Base-by-base conservation (phyloP, 2,329 filamentous ascomycete species). In the Alternaria arbusti region DNA sequence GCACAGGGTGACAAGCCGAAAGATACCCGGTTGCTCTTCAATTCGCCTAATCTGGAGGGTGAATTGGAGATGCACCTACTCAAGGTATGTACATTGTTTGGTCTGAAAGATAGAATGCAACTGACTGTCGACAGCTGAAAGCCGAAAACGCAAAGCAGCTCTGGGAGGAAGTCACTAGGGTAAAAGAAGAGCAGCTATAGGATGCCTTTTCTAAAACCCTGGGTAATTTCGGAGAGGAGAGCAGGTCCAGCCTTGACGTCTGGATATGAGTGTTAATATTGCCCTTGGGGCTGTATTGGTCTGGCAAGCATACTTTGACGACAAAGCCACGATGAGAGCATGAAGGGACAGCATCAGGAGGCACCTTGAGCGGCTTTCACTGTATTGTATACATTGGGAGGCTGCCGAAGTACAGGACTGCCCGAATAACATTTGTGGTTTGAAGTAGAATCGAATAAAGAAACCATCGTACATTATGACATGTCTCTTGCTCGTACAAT, bases 21-120 rank as follows among this genome's bases (percentile, higher is more conserved):
- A 45, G 86, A 91, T 65, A 93, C 93, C 79, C 86, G 88, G 47
- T 85, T 93, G 51, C 86, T 88, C 57, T 87, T 97, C 71, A 84
- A 85, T 63, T 85, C 86, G 54, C 80, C 86, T 6, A 85, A 88
- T 3, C 51, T 63, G 64, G 83, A 86, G 51, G 86, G 84, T 6
- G 84, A 83, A 60, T 77, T 86, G 51, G 82, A 87, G 40, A 82
- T 85, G 61, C 80, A 88, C 59, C 79, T 88, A 66, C 77, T 90
- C 36, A 87, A 87, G 80, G 88, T 89, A 80, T 71, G 81, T 73
- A 20, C 5, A 36, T 30, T 20, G 45, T 26, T 20, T 23, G 25
- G 10, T 13, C 8, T 32, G 13, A 26, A n/a, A 20, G 6, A 30
- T n/a, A 28, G n/a, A 26, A 5, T 7, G 25, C 20, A 57, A 44